A percentile compares a stretch with the other conserved stretches of the same genome.
These are phyloP conservation scores for Zanthoxylum bungeanum DNA, from an alignment of 345 rosid species.

Conservation along the genomic window DNA sequence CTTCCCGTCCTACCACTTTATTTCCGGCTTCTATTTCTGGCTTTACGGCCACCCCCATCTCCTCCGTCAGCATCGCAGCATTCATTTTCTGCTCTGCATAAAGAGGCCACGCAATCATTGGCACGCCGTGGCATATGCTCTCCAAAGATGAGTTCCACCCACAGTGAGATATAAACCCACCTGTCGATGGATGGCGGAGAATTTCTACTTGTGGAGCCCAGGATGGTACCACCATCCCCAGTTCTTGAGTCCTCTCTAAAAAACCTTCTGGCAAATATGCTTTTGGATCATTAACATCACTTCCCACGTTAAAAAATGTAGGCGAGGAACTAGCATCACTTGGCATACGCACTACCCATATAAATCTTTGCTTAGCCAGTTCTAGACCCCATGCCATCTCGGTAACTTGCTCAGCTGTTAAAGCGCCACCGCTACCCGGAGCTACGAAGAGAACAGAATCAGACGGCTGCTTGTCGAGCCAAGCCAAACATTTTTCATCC, in stretches of 20 bases:
- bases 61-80: slow-evolving; percentile 35
- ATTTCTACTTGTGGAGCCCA: slow-evolving; percentile 43
- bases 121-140: slow-evolving; percentile 35
- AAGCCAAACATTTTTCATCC: slow-evolving; percentile 4
- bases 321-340: slow-evolving; percentile 5
- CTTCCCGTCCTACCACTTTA: slow-evolving; percentile 27
- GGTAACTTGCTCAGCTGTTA: slow-evolving; percentile 24
- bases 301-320: slow-evolving; percentile 17
- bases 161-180: slow-evolving; percentile 47
- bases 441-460: slow-evolving; percentile 35
- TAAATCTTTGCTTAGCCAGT: slow-evolving; percentile 36
- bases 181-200: slow-evolving; percentile 31
- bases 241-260: slow-evolving; percentile 18
- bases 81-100: slow-evolving; percentile 48
- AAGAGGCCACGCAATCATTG: slow-evolving; percentile 49
- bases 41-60: slow-evolving; percentile 31
- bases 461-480: slow-evolving; percentile 37
- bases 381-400: slow-evolving; percentile 43
- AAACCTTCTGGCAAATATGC: slow-evolving; percentile 39
- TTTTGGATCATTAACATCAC: slow-evolving; percentile 17
- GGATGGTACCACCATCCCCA: slow-evolving; percentile 24
- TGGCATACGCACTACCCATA: slow-evolving; percentile 41
- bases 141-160: slow-evolving; percentile 53
- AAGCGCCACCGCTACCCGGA: slow-evolving; percentile 43
- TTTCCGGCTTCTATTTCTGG: not conserved